phyloP scores from a whole-genome alignment of 2,329 filamentous ascomycete genomes.

The Ceratocystis papillata region DNA sequence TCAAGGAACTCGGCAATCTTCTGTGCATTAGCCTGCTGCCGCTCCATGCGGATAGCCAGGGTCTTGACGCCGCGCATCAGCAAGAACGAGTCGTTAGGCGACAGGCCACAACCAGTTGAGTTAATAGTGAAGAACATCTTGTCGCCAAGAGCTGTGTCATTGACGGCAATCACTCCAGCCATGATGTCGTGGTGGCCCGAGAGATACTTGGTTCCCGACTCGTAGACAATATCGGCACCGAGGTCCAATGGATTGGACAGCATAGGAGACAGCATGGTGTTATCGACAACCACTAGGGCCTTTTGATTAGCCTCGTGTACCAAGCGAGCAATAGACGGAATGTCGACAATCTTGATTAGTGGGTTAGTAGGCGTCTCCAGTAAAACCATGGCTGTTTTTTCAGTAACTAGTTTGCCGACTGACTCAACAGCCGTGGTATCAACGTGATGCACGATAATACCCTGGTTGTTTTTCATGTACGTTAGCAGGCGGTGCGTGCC shows the following conservation, averaged over 20 bases:
- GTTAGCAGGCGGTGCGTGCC: slow-evolving; percentile 89
- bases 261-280: slow-evolving; percentile 97
- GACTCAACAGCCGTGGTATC: slow-evolving; percentile 73
- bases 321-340: slow-evolving; percentile 63
- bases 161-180: slow-evolving; percentile 91
- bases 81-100: slow-evolving; percentile 91
- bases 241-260: slow-evolving; percentile 88
- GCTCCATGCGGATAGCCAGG: slow-evolving; percentile 94
- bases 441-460: slow-evolving; percentile 89
- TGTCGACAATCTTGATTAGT: slow-evolving; percentile 94
- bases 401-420: slow-evolving; percentile 56
- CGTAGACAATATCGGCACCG: slow-evolving; percentile 91
- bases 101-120: slow-evolving; percentile 82
- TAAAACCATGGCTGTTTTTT: slow-evolving; percentile 88
- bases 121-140: slow-evolving; percentile 97
- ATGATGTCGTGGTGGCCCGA: slow-evolving; percentile 98
- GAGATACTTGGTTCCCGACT: slow-evolving; percentile 94
- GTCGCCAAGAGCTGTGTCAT: slow-evolving; percentile 69
- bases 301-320: slow-evolving; percentile 67
- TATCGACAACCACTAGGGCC: slow-evolving; percentile 84
- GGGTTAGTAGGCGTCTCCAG: slow-evolving; percentile 96
- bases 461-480: slow-evolving; percentile 78
- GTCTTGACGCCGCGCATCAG: slow-evolving; percentile 95
- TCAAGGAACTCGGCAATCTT: slow-evolving; percentile 88
- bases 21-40: slow-evolving; percentile 88